Evolutionary conservation across 805 yeast genomes (phyloP).

Genomic region (Brettanomyces bruxellensis): DNA sequence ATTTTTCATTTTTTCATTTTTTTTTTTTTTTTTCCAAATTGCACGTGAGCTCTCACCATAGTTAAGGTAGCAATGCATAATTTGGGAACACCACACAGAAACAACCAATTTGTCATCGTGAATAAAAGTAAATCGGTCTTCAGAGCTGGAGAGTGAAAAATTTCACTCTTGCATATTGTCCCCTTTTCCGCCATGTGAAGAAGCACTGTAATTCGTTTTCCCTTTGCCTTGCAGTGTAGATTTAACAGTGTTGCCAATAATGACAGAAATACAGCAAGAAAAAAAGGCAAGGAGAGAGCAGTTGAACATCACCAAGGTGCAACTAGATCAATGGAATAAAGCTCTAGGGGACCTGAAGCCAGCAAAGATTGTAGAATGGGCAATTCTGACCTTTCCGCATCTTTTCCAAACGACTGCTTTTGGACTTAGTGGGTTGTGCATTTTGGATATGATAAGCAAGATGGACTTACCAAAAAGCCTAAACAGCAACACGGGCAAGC

Average conservation of each 20-base stretch:
- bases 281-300: background rate
- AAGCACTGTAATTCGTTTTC: too few species aligned
- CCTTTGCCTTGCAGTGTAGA: too few species aligned
- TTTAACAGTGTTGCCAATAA: too few species aligned
- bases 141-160: too few species aligned
- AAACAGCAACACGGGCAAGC: constrained; percentile 7
- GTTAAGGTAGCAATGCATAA: too few species aligned
- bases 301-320: constrained; percentile 22
- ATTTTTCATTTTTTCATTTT: constrained; percentile 18
- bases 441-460: constrained; percentile 70
- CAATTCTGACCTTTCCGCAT: constrained; percentile 71
- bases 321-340: constrained; percentile 59
- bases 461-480: constrained; percentile 17
- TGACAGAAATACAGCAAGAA: too few species aligned
- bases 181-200: too few species aligned
- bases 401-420: constrained; percentile 90
- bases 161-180: too few species aligned
- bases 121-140: too few species aligned
- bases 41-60: too few species aligned
- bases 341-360: constrained; percentile 50
- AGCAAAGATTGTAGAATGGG: constrained; percentile 73
- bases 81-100: too few species aligned
- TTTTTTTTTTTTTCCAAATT: background rate
- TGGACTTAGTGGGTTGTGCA: constrained; percentile 87
- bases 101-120: too few species aligned